These are phyloP conservation scores for Sphaerobolus stellatus DNA, from an alignment of 1,284 basidiomycete species.

Conservation along the genomic window DNA sequence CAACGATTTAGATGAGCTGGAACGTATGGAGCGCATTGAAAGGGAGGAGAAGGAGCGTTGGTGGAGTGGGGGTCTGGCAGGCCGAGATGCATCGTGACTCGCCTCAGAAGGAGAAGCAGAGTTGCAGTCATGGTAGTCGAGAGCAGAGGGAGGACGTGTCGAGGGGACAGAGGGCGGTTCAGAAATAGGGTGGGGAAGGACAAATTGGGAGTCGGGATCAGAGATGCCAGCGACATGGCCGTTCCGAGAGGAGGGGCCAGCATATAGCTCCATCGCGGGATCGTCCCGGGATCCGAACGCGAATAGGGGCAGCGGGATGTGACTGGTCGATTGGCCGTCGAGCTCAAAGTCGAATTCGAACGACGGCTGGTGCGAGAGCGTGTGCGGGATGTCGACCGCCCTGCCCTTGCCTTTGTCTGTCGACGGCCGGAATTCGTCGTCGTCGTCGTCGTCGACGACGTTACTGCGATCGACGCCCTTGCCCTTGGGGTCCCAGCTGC, in stretches of 20 bases:
- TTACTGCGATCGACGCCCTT: background rate
- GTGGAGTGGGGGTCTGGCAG: background rate
- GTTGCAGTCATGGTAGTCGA: background rate
- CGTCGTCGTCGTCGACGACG: background rate
- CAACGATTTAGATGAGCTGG: constrained; percentile 44
- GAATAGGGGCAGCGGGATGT: background rate
- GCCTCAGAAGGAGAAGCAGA: too few species aligned
- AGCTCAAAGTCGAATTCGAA: constrained; percentile 7
- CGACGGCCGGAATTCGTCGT: background rate
- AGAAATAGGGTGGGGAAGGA: background rate
- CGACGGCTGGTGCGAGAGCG: background rate
- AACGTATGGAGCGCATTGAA: constrained; percentile 38
- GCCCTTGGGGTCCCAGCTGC: constrained; percentile 7
- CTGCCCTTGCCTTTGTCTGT: constrained; percentile 5
- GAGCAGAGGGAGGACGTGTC: background rate
- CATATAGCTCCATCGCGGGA: background rate
- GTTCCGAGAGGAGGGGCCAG: constrained; percentile 1
- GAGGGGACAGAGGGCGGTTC: background rate
- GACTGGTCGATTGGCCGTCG: background rate
- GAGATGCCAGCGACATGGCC: background rate
- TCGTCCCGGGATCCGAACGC: background rate
- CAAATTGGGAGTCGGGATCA: background rate
- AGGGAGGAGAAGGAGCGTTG: constrained; percentile 15
- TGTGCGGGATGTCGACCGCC: background rate
- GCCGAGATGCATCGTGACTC: too few species aligned